phyloP scores from a whole-genome alignment of 371 early-diverging fungal genomes.

The Mucor indicus region DNA sequence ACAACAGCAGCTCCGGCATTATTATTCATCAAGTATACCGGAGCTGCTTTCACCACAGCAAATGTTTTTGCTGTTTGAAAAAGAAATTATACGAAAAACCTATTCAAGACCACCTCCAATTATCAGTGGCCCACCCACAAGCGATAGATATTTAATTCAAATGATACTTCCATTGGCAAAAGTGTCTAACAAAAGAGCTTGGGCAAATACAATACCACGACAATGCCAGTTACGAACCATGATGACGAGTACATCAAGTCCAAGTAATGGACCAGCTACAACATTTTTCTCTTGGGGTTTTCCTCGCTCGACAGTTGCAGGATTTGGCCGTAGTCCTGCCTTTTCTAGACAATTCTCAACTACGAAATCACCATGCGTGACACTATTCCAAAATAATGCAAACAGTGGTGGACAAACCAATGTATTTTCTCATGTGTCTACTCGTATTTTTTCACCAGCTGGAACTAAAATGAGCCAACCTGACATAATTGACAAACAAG shows the following conservation, averaged over 20 bases:
- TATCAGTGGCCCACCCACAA: conserved; percentile 1
- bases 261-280: conserved; percentile 2
- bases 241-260: conserved; percentile 14
- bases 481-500: neutral
- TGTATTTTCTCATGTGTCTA: conserved; percentile 16
- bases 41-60: conserved; percentile 21
- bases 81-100: too few relatives aligned
- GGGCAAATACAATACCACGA: neutral
- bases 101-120: neutral
- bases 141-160: conserved; percentile 8
- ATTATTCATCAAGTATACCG: conserved; percentile 20
- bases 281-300: conserved; percentile 19
- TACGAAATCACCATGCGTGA: conserved; percentile 16
- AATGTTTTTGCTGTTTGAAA: too few relatives aligned
- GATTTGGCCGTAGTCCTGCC: conserved; percentile 8
- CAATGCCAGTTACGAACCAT: conserved; percentile 23
- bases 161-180: neutral
- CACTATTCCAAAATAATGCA: conserved; percentile 14
- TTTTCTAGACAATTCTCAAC: conserved; percentile 26
- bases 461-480: conserved; percentile 12
- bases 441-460: conserved; percentile 27
- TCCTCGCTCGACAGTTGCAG: conserved; percentile 17
- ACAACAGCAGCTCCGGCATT: conserved; percentile 38
- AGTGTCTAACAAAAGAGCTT: too few relatives aligned
- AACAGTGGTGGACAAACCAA: conserved; percentile 10